Evolutionary conservation across 2,329 filamentous ascomycete species (phyloP).

Genomic region (Hymenoscyphus infarciens): DNA sequence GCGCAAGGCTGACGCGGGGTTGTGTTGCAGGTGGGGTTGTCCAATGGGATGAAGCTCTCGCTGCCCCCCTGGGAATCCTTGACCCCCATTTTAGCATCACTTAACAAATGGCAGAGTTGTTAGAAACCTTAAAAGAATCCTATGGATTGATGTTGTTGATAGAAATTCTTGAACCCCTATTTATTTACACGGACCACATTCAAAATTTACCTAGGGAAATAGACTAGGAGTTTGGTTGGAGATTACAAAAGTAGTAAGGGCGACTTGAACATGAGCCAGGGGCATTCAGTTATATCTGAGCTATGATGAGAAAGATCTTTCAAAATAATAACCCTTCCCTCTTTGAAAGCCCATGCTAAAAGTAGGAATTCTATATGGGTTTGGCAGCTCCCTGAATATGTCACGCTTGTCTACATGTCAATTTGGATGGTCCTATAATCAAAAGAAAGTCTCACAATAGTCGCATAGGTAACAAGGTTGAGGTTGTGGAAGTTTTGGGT

Average conservation of each 20-base stretch:
- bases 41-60: constrained; percentile 12
- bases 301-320: too few relatives aligned
- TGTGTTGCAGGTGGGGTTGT: constrained; percentile 1
- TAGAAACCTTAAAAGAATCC: neutral
- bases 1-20: constrained; percentile 22
- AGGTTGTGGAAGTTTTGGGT: neutral
- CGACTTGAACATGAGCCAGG: too few relatives aligned
- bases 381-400: neutral
- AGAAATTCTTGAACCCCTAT: neutral
- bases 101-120: constrained; percentile 16
- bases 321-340: too few relatives aligned
- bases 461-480: neutral
- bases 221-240: neutral
- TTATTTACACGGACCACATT: constrained; percentile 13
- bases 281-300: too few relatives aligned
- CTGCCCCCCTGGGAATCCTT: constrained; percentile 6
- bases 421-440: neutral
- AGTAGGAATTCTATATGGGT: too few relatives aligned
- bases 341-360: too few relatives aligned
- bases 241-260: too few relatives aligned
- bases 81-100: constrained; percentile 7
- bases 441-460: neutral
- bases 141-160: neutral
- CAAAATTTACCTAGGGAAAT: neutral
- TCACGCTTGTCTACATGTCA: neutral